Base-by-base conservation (phyloP, 371 early-diverging fungal species). In the Circinella minor region DNA sequence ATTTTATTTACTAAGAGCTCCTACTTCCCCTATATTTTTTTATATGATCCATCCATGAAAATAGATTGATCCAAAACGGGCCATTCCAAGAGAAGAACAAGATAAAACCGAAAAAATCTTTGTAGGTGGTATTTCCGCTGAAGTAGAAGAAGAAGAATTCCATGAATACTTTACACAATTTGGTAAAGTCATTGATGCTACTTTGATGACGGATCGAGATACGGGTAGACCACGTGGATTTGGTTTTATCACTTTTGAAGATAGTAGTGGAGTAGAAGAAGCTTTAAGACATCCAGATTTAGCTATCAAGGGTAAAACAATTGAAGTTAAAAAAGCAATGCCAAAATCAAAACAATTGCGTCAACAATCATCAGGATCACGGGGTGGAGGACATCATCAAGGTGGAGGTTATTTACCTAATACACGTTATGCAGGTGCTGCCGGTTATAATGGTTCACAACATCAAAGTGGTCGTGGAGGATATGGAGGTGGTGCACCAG, bases 21-120 rank as follows among this genome's bases (percentile, higher is more conserved):
- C 27, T 27, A 27, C 27, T 27, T 27, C 27, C 27, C 27, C 20
- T 47, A 60, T 15, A 6, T 34, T 61, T 46, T 54, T 18, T 34
- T 60, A 48, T 4, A 8, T 65, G 36, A 49, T 49, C 10, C 4
- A 15, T 4, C 4, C 17, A 49, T 49, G 14, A 15, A 5, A 34
- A n/a, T 78, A 92, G 92, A 90, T 96, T 73, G 96, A 95, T 75
- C 94, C 96, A 9, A 96, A 96, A 72, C 89, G 90, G 36, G 96
- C 96, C 2, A 87, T 96, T 73, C 95, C 96, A 34, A 86, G 91
- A 18, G 92, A 90, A 59, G 88, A 89, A 65, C 89, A 90, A 61
- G 92, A 92, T 77, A 90, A 88, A 69, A 91, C 92, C 27, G 93
- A 93, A 71, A 95, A 95, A 85, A 88, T 96, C 61, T 97, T 97